These are phyloP conservation scores for Pseudomicrostroma phylloplanum DNA, from an alignment of 1,284 basidiomycete species.

Conservation along the genomic window DNA sequence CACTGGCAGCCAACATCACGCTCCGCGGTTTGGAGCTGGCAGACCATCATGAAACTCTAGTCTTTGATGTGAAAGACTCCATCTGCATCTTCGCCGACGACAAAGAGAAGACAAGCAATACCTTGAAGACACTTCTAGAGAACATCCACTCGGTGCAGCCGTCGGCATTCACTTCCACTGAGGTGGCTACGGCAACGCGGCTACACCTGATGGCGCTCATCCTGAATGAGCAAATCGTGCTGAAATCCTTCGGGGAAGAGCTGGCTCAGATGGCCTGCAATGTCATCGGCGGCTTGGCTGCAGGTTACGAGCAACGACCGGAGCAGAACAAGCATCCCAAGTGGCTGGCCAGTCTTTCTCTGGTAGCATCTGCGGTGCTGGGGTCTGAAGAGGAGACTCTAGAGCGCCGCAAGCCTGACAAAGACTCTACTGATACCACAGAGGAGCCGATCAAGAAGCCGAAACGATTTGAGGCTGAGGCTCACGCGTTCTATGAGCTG, in stretches of 20 bases:
- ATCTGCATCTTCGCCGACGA: constrained; percentile 28
- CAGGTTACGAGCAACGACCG: constrained; percentile 16
- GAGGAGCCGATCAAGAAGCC: constrained; percentile 4
- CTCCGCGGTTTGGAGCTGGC: constrained; percentile 61
- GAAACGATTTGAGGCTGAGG: neutral
- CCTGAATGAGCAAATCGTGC: constrained; percentile 64
- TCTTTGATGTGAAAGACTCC: constrained; percentile 67
- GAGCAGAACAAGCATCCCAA: constrained; percentile 24
- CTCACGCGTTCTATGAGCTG: constrained; percentile 21
- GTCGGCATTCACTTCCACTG: constrained; percentile 21
- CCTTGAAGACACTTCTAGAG: constrained; percentile 1
- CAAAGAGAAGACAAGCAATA: neutral
- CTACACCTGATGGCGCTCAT: constrained; percentile 79
- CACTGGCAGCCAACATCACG: constrained; percentile 52
- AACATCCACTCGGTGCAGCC: constrained; percentile 19
- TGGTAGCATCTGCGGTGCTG: constrained; percentile 78
- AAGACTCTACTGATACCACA: neutral
- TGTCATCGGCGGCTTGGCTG: constrained; percentile 14
- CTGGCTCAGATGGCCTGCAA: constrained; percentile 40
- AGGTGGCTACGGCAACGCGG: constrained; percentile 61
- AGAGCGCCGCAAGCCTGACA: constrained; percentile 13
- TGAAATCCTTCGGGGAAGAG: constrained; percentile 59
- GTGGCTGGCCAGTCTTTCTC: constrained; percentile 75
- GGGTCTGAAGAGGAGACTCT: constrained; percentile 41
- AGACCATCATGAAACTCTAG: constrained; percentile 76